Base-by-base conservation (phyloP, 2,329 filamentous ascomycete genomes). In the Diaporthe caulivora region DNA sequence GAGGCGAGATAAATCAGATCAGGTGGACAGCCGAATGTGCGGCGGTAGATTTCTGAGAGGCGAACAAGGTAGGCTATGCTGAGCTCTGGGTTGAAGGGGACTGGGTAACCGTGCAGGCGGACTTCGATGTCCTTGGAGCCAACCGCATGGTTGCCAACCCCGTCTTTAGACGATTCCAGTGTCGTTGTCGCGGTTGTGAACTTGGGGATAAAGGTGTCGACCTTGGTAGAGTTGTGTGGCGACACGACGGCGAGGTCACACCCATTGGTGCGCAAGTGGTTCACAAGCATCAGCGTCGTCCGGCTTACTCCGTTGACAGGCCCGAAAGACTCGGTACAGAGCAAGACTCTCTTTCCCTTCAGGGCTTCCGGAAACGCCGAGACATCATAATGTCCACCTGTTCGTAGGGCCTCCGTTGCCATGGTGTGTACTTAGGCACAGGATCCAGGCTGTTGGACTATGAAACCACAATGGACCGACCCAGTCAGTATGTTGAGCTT, bases 291-390 rank as follows among this genome's bases (percentile, higher is more conserved):
- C 77, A 91, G 84, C 0, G 92, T 94, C 6, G 92, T 94, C 75
- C 91, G 87, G 78, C 90, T 92, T 58, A 94, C 92, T n/a, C 92
- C 92, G 78, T 94, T 94, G 79, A 94, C 90, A 0, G 92, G 92
- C 3, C 92, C 92, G 73, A 93, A 92, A 0, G 91, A 93, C 79
- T 94, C 92, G 18, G 92, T 93, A 75, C 91, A 92, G 10, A 94
- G 86, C 10, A 94, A 82, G 75, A 94, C 86, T 75, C 88, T 88
- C 80, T 90, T 92, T 13, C 89, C 90, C 49, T 84, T 82, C n/a
- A 93, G 85, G 11, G 83, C 78, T 1, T 79, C 54, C 0, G 87
- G 87, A 74, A 89, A 90, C 51, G 80, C 75, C 15, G 84, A 81
- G 68, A 86, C 78, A 73, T 88, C 83, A 76, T 85, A 83, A 11